phyloP scores from a whole-genome alignment of 2,329 filamentous ascomycete species.

The Fusarium sp. region DNA sequence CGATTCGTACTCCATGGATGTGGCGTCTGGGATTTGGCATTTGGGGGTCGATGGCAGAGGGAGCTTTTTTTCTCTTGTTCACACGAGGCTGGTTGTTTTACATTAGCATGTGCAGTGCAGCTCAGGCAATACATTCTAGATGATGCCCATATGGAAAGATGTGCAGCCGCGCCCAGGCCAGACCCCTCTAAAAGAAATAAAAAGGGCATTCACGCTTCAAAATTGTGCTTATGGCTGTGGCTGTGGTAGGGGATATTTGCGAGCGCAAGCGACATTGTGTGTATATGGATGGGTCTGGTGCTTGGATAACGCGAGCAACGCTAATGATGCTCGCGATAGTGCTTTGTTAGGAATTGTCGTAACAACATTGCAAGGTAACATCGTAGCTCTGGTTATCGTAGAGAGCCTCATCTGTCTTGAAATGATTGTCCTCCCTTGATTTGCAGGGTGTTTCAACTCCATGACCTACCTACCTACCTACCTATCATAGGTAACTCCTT shows the following conservation, averaged over 20 bases:
- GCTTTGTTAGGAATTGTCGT: no score
- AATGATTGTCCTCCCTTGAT: constrained; percentile 9
- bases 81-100: constrained; percentile 52
- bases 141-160: constrained; percentile 47
- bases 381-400: no score
- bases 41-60: constrained; percentile 50
- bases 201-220: constrained; percentile 37
- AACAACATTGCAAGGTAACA: no score
- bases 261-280: background rate
- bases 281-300: no score
- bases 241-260: background rate
- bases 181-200: constrained; percentile 33
- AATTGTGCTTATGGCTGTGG: constrained; percentile 4
- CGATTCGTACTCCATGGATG: constrained; percentile 51
- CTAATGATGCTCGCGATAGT: no score
- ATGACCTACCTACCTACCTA: no score
- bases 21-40: constrained; percentile 58
- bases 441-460: constrained; percentile 8
- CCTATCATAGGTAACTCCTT: background rate
- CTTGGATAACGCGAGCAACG: no score
- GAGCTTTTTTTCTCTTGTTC: constrained; percentile 48
- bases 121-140: constrained; percentile 52
- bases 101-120: constrained; percentile 52
- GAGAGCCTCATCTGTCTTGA: no score
- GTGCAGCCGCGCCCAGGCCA: constrained; percentile 33